Percentiles rank a stretch among this genome's conserved stretches.
Evolutionary conservation across 2,329 filamentous ascomycete species (phyloP).

Genomic region (Dactylellina parvicollis): DNA sequence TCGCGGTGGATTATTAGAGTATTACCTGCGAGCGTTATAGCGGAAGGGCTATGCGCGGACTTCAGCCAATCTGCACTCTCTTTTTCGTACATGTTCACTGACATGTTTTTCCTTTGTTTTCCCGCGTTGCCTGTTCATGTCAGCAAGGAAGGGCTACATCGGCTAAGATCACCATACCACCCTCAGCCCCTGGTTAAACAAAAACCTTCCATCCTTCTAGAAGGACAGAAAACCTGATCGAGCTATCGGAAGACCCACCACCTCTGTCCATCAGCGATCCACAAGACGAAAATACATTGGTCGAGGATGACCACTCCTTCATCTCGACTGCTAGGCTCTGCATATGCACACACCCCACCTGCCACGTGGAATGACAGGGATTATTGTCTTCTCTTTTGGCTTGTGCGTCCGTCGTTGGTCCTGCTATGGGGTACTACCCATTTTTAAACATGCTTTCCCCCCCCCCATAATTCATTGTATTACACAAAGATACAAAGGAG

Average conservation of each 20-base stretch:
- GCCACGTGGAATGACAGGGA: slow-evolving; percentile 37
- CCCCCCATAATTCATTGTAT: too few species aligned
- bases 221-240: background rate
- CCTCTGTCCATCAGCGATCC: background rate
- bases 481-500: background rate
- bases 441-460: too few species aligned
- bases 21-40: too few species aligned
- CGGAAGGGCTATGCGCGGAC: background rate
- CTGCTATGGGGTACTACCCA: too few species aligned
- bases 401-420: too few species aligned
- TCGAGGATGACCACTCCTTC: background rate
- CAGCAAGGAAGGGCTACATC: background rate
- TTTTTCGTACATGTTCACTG: background rate
- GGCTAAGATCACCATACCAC: slow-evolving; percentile 15
- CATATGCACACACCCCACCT: slow-evolving; percentile 16
- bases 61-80: slow-evolving; percentile 38
- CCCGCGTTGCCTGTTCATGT: background rate
- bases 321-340: background rate
- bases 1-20: too few species aligned
- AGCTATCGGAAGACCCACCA: background rate
- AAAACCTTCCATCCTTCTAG: slow-evolving; percentile 8
- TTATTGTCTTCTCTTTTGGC: background rate
- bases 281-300: too few species aligned
- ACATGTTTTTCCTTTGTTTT: background rate
- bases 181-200: too few species aligned